A percentile compares a stretch with the other conserved stretches of the same genome.
Conservation (phyloP, 75 land plant genomes). For the Sequoia sempervirens region DNA sequence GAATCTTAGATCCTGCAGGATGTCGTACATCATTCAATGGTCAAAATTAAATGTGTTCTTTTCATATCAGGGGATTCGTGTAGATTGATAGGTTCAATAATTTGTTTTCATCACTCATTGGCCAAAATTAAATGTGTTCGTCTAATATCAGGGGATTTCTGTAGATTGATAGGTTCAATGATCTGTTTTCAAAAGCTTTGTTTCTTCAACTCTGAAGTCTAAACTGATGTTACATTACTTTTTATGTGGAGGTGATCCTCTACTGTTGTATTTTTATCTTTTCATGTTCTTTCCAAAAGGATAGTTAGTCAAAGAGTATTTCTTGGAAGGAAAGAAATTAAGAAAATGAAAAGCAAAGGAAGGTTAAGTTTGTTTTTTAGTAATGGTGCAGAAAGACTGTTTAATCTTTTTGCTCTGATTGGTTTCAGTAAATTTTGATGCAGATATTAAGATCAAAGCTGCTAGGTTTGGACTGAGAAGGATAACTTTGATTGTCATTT, state of each 20-base stretch:
- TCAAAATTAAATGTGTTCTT: background rate
- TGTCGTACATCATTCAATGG: background rate
- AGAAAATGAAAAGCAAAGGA: background rate
- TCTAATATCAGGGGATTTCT: background rate
- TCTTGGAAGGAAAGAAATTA: background rate
- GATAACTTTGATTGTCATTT: background rate
- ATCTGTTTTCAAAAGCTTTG: background rate
- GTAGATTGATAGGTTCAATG: background rate
- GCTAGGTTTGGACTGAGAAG: background rate
- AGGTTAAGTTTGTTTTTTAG: background rate
- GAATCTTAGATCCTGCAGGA: background rate
- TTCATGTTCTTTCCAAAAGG: background rate
- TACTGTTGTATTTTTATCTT: background rate
- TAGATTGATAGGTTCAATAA: background rate
- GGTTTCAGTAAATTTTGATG: background rate
- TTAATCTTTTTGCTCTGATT: background rate
- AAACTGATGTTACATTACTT: background rate
- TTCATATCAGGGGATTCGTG: background rate
- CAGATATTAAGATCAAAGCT: background rate
- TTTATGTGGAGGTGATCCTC: background rate
- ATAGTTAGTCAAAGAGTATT: background rate
- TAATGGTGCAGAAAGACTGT: background rate
- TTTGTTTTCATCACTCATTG: background rate
- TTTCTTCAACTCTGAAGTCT: background rate
- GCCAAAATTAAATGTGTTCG: background rate